Evolutionary conservation across 2,329 filamentous ascomycete genomes (phyloP), one percentile per base, ranked within the genome.

Genomic region (Sordariomycetes sp.): DNA sequence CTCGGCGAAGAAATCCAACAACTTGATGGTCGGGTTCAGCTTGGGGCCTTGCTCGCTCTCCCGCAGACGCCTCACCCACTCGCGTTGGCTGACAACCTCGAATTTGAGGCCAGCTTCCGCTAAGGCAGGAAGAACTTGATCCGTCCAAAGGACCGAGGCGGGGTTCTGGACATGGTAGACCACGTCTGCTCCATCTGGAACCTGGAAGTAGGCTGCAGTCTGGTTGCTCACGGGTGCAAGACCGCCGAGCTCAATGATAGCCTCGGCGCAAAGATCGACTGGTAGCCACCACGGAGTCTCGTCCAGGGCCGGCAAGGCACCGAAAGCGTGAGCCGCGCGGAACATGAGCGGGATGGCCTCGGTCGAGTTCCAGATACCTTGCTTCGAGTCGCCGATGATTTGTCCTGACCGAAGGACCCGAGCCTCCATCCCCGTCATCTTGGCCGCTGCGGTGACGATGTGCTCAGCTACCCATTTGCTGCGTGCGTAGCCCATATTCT

Each of bases 141-240:
- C 37, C 0, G 66, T 70, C 69, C 70, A 76, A 20, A 64, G 56
- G 42, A 71, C 64, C 1, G 55, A 49, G 6, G 42, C 49, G 0
- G 63, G 61, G 38, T 75, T 75, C n/a, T 68, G 56, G 8, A 79
- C 53, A 37, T 76, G 69, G 38, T 66, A 72, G 12, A 75, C 58
- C 0, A 57, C 44, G 3, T 49, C 43, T 3, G 32, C 14, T 10
- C 39, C 37, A 15, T 49, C 43, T 14, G 36, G 27, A 10, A 35
- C 32, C 15, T 42, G 34, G 21, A 36, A 33, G 24, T 37, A 46
- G 8, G 40, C 40, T 2, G 32, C 21, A 2, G 35, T 39, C 8
- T 37, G 29, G 20, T 34, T 30, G 9, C 40, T 39, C 0, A 35
- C 18, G 6, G 33, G 32, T 11, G 34, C 36, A 5, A 53, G 30